Evolutionary conservation across 176 grass and related monocot species (phyloP).

Genomic region (Cenchrus americanus): DNA sequence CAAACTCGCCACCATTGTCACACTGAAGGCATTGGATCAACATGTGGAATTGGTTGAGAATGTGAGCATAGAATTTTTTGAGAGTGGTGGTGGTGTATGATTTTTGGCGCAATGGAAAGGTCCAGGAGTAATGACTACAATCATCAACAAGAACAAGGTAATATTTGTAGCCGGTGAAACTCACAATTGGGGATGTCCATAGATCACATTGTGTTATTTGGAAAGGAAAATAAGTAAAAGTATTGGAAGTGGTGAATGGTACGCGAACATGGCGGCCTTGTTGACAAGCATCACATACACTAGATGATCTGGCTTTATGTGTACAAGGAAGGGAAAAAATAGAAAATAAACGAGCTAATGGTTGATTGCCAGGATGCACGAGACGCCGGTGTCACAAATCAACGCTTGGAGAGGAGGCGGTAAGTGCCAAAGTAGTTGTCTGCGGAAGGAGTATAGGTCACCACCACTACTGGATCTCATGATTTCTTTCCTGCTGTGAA

Average conservation of each 20-base stretch:
- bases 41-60: accelerated
- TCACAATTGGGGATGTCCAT: background rate
- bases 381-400: background rate
- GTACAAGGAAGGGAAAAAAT: too few relatives aligned
- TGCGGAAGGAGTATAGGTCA: too few relatives aligned
- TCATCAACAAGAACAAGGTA: constrained; percentile 6
- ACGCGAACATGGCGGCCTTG: background rate
- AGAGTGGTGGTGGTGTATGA: background rate
- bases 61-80: accelerated
- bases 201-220: too few relatives aligned
- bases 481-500: too few relatives aligned
- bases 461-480: too few relatives aligned
- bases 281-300: background rate
- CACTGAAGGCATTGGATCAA: background rate
- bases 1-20: background rate
- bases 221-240: background rate
- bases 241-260: background rate
- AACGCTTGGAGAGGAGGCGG: background rate
- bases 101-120: background rate
- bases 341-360: background rate
- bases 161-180: background rate
- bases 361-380: background rate
- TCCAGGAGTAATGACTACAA: background rate
- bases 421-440: accelerated
- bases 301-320: too few relatives aligned